Percentiles rank a stretch among this genome's conserved stretches.
phyloP scores from a whole-genome alignment of 345 rosid species.

The Isatis tinctoria region DNA sequence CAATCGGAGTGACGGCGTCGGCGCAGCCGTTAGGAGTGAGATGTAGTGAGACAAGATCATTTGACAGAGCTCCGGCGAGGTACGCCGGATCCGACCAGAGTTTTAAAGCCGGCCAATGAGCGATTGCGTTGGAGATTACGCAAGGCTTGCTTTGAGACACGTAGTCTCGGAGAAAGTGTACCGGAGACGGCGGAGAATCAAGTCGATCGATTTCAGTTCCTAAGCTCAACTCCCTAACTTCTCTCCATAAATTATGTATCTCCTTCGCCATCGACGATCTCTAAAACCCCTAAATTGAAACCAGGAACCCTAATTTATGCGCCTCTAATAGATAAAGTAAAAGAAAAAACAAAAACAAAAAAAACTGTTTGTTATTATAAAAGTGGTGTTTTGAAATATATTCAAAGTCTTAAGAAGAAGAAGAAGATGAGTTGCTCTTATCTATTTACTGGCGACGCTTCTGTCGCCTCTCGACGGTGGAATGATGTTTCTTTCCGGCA shows the following conservation, averaged over 20 bases:
- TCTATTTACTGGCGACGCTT: conserved; percentile 20
- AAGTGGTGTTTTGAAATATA: conserved; percentile 1
- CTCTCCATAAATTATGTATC: conserved; percentile 55
- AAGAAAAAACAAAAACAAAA: background rate
- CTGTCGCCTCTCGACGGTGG: conserved; percentile 12
- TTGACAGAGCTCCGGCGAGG: conserved; percentile 48
- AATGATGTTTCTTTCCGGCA: conserved; percentile 8
- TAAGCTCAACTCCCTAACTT: conserved; percentile 57
- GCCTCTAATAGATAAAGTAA: background rate
- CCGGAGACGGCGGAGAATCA: conserved; percentile 50
- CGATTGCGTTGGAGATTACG: conserved; percentile 58
- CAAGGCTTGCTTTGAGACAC: conserved; percentile 83
- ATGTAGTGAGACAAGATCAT: conserved; percentile 69
- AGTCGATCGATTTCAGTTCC: conserved; percentile 40
- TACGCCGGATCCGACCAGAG: conserved; percentile 56
- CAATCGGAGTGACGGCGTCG: conserved; percentile 46
- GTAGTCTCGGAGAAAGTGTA: conserved; percentile 57
- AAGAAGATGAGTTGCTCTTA: conserved; percentile 32
- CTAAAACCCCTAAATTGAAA: conserved; percentile 1
- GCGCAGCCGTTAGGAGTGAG: conserved; percentile 82
- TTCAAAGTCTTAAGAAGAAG: background rate
- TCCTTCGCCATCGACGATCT: conserved; percentile 20
- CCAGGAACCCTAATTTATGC: conserved; percentile 25
- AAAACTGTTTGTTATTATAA: background rate
- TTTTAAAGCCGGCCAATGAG: conserved; percentile 72